Percentiles rank a stretch among this genome's conserved stretches.
phyloP scores from a whole-genome alignment of 208 protist genomes.

The Trypanosoma avium region DNA sequence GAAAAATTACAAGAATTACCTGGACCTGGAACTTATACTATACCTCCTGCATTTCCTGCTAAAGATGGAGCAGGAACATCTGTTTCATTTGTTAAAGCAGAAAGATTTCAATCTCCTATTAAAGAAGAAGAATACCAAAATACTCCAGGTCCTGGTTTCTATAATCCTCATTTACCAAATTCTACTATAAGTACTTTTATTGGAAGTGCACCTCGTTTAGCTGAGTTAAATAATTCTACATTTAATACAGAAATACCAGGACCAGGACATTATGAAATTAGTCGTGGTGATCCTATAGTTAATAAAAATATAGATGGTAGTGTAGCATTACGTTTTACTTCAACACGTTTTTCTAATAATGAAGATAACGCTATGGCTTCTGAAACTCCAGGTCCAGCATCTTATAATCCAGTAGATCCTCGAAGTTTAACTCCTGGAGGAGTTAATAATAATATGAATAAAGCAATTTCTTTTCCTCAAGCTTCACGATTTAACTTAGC shows the following conservation, averaged over 20 bases:
- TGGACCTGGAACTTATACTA: slow-evolving; percentile 28
- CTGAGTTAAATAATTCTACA: background rate
- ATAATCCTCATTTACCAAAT: slow-evolving; percentile 5
- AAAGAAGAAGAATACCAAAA: background rate
- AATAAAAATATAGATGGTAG: slow-evolving; percentile 13
- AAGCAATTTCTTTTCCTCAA: slow-evolving; percentile 19
- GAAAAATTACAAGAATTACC: slow-evolving; percentile 15
- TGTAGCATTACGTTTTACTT: slow-evolving; percentile 25
- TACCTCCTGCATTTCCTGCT: slow-evolving; percentile 23
- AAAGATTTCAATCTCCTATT: slow-evolving; percentile 16
- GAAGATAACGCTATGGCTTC: background rate
- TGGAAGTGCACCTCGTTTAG: slow-evolving; percentile 32
- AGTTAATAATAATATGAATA: background rate
- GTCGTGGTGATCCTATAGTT: background rate
- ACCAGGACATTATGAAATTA: slow-evolving; percentile 23
- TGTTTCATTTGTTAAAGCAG: slow-evolving; percentile 21
- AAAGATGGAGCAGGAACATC: slow-evolving; percentile 1
- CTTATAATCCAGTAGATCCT: slow-evolving; percentile 15
- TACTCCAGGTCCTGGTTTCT: slow-evolving; percentile 23
- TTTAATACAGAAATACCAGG: slow-evolving; percentile 9
- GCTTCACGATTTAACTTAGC: slow-evolving; percentile 16
- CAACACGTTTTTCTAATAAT: slow-evolving; percentile 11
- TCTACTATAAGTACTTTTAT: slow-evolving; percentile 6
- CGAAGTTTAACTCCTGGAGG: too few relatives aligned
- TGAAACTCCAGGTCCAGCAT: slow-evolving; percentile 26